These are phyloP conservation scores for Pleodorina starrii DNA, from an alignment of 139 green algal genomes.

Conservation along the genomic window DNA sequence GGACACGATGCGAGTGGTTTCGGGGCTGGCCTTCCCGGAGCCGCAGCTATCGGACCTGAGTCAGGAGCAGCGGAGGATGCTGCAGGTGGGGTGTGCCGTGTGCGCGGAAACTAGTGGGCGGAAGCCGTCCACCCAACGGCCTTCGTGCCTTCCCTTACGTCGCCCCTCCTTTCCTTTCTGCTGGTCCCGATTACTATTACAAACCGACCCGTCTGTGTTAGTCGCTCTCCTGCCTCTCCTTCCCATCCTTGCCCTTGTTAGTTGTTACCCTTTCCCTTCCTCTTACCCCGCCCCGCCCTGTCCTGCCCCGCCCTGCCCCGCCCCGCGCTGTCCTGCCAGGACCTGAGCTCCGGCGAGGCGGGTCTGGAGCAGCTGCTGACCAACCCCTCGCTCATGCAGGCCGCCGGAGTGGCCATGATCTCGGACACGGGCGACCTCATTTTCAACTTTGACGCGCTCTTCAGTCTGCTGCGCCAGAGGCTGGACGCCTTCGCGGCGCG, in stretches of 20 bases:
- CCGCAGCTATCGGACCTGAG: conserved; percentile 25
- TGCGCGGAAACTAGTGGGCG: not conserved
- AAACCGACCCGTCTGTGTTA: too few relatives aligned
- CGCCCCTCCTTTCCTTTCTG: too few relatives aligned
- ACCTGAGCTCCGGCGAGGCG: conserved; percentile 12
- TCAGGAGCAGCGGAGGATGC: conserved; percentile 35
- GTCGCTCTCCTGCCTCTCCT: too few relatives aligned
- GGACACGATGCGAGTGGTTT: conserved; percentile 33
- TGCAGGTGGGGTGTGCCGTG: conserved; percentile 37
- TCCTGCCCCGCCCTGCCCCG: too few relatives aligned
- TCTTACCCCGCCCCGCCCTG: too few relatives aligned
- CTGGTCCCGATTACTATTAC: too few relatives aligned
- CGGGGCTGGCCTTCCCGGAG: conserved; percentile 20
- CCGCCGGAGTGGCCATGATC: conserved; percentile 35
- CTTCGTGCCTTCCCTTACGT: too few relatives aligned
- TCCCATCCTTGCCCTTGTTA: too few relatives aligned
- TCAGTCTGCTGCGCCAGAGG: conserved; percentile 10
- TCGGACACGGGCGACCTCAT: conserved; percentile 57
- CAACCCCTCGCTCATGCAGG: conserved; percentile 2
- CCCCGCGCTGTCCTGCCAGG: too few relatives aligned
- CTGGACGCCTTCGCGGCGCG: conserved; percentile 55
- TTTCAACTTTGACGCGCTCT: conserved; percentile 49
- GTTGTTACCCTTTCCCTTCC: too few relatives aligned
- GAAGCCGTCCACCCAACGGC: too few relatives aligned
- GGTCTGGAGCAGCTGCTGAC: conserved; percentile 39